A percentile compares a stretch with the other conserved stretches of the same genome.
Evolutionary conservation across 2,329 filamentous ascomycete genomes (phyloP).

Genomic region (Scleromitrula shiraiana): DNA sequence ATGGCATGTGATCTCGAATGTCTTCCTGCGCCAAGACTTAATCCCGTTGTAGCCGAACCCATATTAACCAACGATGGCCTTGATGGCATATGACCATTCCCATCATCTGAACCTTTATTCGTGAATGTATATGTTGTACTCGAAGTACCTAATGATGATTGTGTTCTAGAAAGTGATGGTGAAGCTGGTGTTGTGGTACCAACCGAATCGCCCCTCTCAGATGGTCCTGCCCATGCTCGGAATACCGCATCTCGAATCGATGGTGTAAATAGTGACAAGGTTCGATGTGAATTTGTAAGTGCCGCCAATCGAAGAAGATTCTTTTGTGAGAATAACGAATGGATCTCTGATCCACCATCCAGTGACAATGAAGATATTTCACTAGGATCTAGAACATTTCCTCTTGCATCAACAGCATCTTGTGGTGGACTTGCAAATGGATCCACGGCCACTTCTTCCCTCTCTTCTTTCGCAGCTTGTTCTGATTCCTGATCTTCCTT

Average conservation of each 20-base stretch:
- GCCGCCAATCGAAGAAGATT: slow-evolving; percentile 78
- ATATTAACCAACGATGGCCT: slow-evolving; percentile 59
- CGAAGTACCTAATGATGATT: slow-evolving; percentile 51
- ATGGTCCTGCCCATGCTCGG: slow-evolving; percentile 78
- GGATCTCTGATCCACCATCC: slow-evolving; percentile 71
- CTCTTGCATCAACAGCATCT: slow-evolving; percentile 74
- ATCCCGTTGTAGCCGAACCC: slow-evolving; percentile 51
- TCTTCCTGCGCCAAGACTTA: slow-evolving; percentile 54
- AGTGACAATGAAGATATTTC: slow-evolving; percentile 71
- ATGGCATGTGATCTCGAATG: slow-evolving; percentile 46
- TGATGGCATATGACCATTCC: slow-evolving; percentile 48
- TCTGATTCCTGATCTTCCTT: slow-evolving; percentile 51
- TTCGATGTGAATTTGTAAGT: slow-evolving; percentile 80
- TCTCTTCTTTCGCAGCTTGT: slow-evolving; percentile 41
- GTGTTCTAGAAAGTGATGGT: slow-evolving; percentile 50
- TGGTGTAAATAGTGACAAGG: slow-evolving; percentile 84
- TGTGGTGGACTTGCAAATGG: slow-evolving; percentile 74
- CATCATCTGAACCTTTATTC: slow-evolving; percentile 54
- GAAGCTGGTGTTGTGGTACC: slow-evolving; percentile 30
- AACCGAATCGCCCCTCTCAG: slow-evolving; percentile 41
- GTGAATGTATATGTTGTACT: slow-evolving; percentile 65
- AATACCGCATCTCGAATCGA: slow-evolving; percentile 87
- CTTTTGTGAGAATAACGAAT: slow-evolving; percentile 91
- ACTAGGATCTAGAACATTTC: slow-evolving; percentile 66
- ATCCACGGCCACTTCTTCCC: slow-evolving; percentile 51